Conservation (phyloP, 2,329 filamentous ascomycete species). For the Neonectria magnoliae region DNA sequence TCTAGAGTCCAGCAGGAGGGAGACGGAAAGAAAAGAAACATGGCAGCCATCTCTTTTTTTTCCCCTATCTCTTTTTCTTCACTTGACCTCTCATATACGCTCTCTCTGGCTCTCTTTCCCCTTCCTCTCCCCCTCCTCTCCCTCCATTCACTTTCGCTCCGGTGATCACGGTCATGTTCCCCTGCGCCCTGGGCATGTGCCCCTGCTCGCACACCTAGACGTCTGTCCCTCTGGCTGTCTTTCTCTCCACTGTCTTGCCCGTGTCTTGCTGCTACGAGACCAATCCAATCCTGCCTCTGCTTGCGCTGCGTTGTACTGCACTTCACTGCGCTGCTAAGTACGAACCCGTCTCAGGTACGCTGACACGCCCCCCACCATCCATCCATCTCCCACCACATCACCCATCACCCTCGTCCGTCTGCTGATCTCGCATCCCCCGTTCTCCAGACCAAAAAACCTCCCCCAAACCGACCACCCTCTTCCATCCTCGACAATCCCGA, state of each 20-base stretch:
- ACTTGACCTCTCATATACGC: neutral
- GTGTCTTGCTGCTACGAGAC: neutral
- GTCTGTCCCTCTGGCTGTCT: conserved; percentile 8
- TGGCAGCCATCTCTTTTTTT: conserved; percentile 2
- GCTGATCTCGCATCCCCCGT: conserved; percentile 35
- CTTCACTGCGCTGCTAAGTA: neutral
- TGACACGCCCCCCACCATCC: conserved; percentile 34
- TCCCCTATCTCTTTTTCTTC: neutral
- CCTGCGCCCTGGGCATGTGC: conserved; percentile 37
- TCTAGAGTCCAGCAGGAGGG: neutral
- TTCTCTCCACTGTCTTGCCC: conserved; percentile 7
- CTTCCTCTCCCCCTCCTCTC: neutral
- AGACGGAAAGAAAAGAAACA: conserved; percentile 10
- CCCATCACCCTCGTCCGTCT: conserved; percentile 32
- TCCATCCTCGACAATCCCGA: conserved; percentile 24
- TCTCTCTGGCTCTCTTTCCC: neutral
- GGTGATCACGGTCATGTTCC: conserved; percentile 43
- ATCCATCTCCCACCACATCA: conserved; percentile 19
- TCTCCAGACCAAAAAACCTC: conserved; percentile 9
- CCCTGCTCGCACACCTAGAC: conserved; percentile 24
- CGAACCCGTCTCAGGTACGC: conserved; percentile 26
- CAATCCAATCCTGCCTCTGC: neutral
- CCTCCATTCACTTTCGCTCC: conserved; percentile 14
- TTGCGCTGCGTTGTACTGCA: neutral
- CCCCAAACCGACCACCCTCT: conserved; percentile 24